These are phyloP conservation scores for Fusarium sp. DNA, from an alignment of 2,329 filamentous ascomycete genomes.

Conservation along the genomic window DNA sequence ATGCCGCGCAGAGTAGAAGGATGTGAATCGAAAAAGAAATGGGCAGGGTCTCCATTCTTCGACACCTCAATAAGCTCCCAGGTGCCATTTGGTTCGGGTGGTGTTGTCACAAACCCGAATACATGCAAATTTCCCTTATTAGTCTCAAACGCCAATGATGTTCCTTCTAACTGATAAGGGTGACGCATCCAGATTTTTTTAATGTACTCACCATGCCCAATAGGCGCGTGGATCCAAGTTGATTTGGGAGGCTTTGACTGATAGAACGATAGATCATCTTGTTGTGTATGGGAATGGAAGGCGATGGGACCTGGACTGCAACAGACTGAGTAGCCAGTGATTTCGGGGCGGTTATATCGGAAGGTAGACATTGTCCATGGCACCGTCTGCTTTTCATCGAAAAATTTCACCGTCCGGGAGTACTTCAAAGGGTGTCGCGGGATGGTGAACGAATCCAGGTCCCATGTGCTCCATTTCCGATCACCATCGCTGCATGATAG, in stretches of 20 bases:
- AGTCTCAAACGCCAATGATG: neutral
- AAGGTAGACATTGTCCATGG: neutral
- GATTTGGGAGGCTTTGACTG: neutral
- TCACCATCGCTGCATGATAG: neutral
- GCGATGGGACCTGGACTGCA: neutral
- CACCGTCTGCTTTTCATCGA: too few species aligned
- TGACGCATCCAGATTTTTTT: neutral
- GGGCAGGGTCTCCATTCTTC: neutral
- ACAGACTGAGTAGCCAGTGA: conserved; percentile 1
- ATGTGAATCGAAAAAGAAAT: conserved; percentile 1
- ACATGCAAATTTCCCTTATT: neutral
- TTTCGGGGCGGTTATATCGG: neutral
- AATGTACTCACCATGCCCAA: neutral
- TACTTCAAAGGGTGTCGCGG: neutral
- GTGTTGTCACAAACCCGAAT: neutral
- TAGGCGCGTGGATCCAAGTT: neutral
- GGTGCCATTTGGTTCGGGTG: neutral
- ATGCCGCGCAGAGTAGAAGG: neutral
- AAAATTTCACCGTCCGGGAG: neutral
- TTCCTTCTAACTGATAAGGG: rapidly evolving
- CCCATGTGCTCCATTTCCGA: too few species aligned
- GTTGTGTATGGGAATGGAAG: neutral
- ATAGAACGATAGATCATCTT: conserved; percentile 4
- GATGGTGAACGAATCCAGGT: neutral
- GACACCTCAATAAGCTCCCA: neutral